A percentile compares a stretch with the other conserved stretches of the same genome.
These are phyloP conservation scores for Leptodermis oblonga DNA, from an alignment of 257 asterid genomes.

Conservation along the genomic window DNA sequence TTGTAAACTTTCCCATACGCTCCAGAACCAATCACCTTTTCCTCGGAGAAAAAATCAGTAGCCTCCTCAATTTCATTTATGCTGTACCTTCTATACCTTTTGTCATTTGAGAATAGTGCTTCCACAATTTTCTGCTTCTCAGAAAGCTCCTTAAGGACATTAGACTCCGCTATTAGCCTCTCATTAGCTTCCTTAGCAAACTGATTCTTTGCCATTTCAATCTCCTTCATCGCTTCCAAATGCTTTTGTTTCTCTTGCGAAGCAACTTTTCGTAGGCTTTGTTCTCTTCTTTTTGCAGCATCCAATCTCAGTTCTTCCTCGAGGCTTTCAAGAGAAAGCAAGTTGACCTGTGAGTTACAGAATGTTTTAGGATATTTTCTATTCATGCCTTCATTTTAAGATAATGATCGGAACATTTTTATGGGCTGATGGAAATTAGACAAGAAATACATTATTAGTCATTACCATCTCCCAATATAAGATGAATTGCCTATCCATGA, in stretches of 20 bases:
- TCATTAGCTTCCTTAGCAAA: slow-evolving; percentile 60
- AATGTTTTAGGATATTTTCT: background rate
- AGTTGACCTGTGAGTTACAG: slow-evolving; percentile 45
- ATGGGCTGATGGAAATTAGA: background rate
- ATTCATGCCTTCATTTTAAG: background rate
- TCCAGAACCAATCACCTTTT: slow-evolving; percentile 72
- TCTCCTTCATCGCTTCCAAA: slow-evolving; percentile 71
- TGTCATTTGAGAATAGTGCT: slow-evolving; percentile 55
- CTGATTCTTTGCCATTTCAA: slow-evolving; percentile 52
- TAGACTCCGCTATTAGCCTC: slow-evolving; percentile 69
- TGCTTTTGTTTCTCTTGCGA: slow-evolving; percentile 59
- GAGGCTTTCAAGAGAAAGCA: slow-evolving; percentile 66
- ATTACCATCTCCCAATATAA: background rate
- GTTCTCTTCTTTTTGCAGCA: slow-evolving; percentile 73
- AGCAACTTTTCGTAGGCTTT: slow-evolving; percentile 51
- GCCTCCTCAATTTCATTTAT: slow-evolving; percentile 60
- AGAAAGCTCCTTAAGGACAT: slow-evolving; percentile 44
- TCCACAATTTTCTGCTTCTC: slow-evolving; percentile 61
- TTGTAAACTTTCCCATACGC: slow-evolving; percentile 85
- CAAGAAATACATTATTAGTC: background rate
- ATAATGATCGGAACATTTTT: background rate
- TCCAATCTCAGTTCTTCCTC: slow-evolving; percentile 61
- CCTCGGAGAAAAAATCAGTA: slow-evolving; percentile 50
- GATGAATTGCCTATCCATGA: background rate
- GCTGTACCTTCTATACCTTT: slow-evolving; percentile 72